These are phyloP conservation scores for Bonia amplexicaulis DNA, from an alignment of 176 grass and related monocot species.

Conservation along the genomic window DNA sequence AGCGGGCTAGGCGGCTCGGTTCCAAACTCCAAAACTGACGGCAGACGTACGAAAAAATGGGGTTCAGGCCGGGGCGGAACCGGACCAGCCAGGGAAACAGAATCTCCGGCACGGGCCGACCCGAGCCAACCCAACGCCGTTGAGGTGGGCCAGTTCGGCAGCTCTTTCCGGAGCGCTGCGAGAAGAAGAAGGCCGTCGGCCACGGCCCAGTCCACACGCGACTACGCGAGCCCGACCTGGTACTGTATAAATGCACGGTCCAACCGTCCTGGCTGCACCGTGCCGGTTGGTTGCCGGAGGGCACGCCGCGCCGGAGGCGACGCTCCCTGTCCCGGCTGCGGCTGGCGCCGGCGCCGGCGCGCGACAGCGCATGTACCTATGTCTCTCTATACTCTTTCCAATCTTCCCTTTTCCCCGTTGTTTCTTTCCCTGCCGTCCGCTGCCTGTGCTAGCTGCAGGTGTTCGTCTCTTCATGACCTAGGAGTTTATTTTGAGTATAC, in stretches of 20 bases:
- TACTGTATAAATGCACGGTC: background rate
- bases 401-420: no score
- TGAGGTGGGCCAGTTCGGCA: background rate
- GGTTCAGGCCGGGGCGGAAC: background rate
- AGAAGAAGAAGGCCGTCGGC: no score
- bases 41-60: background rate
- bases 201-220: background rate
- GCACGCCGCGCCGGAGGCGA: background rate
- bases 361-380: background rate
- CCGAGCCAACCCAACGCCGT: background rate
- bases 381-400: background rate
- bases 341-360: background rate
- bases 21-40: background rate
- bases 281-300: background rate
- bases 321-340: background rate
- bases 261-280: background rate
- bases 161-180: background rate
- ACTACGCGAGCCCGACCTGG: background rate
- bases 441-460: background rate
- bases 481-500: no score
- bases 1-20: background rate
- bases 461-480: background rate
- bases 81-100: background rate
- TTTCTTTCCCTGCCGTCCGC: background rate
- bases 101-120: background rate